Conservation (phyloP, 495 filamentous ascomycete species). For the Penicillium fimorum region DNA sequence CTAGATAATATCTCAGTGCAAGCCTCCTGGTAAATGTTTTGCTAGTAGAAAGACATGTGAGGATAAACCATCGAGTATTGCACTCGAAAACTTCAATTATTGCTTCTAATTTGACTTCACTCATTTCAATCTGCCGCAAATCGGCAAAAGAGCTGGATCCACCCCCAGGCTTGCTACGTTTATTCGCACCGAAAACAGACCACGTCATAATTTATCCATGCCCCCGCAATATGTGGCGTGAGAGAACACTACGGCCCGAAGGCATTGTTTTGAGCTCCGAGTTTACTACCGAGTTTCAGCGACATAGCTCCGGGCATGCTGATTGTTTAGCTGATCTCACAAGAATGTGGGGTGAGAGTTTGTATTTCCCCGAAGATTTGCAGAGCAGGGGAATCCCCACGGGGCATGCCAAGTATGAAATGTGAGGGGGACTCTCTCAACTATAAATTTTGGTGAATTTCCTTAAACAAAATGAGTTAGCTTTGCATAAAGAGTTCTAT, state of each 20-base stretch:
- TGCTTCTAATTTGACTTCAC: too few species aligned
- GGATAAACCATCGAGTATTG: too few species aligned
- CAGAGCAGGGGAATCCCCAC: slow-evolving; percentile 3
- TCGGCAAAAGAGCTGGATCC: too few species aligned
- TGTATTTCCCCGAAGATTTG: not conserved
- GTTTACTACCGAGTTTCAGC: slow-evolving; percentile 12
- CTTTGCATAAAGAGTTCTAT: not conserved
- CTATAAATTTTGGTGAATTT: slow-evolving; percentile 1
- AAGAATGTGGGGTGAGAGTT: not conserved
- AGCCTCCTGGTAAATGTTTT: too few species aligned
- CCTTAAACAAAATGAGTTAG: not conserved
- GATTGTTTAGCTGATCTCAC: not conserved
- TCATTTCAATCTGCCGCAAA: too few species aligned
- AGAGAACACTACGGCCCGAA: not conserved
- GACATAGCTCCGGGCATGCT: slow-evolving; percentile 3
- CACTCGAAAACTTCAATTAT: too few species aligned
- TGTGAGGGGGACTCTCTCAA: too few species aligned
- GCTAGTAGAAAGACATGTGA: too few species aligned
- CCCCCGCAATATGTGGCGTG: not conserved
- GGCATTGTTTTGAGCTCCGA: slow-evolving; percentile 1
- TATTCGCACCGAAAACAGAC: too few species aligned
- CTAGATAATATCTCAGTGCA: not conserved
- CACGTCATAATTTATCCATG: not conserved
- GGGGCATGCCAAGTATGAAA: not conserved
- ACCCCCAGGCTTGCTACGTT: too few species aligned